Base-by-base conservation (phyloP, 176 grass and related monocot genomes). In the Poa annua region DNA sequence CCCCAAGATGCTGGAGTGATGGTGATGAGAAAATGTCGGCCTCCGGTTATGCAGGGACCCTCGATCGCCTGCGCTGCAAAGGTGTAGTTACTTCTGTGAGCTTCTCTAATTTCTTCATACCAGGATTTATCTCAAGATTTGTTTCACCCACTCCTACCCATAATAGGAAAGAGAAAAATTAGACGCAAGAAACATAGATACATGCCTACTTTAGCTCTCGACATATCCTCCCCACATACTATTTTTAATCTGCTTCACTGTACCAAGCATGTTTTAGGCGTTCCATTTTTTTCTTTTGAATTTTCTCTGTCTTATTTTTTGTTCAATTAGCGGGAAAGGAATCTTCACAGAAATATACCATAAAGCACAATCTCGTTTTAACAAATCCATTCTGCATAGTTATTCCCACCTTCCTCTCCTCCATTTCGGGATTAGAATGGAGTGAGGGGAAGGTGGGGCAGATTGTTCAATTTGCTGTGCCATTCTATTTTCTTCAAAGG, bases 381-480 rank as follows among this genome's bases (percentile, higher is more conserved):
- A 56, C 70, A 35, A 70, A 44, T 81, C 51, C 71, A 20, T 35
- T 89, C 62, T 15, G 17, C 64, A 71, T 36, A 41, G 56, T 63
- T 26, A 62, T n/a, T 34, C 72, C 83, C 54, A 60, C 72, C 78
- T 85, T 82, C 75, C 88, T 85, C 78, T 77, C 83, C 78, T 77
- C 87, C 78, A 49, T 89, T 53, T 45, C 61, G 70, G 29, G 70
- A 81, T 75, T 29, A 51, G 41, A 85, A 76, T 77, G 78, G 62
- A 70, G 78, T 36, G 77, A 81, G 78, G 73, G 77, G 63, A 77
- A 89, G 83, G 65, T 89, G 77, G 83, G 87, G 72, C 17, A 41
- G 10, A 71, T 42, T 62, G 16, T 53, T 70, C 2, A 24, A 26
- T 51, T 47, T 64, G n/a, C 38, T 12, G 35, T 29, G 34, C 42